Evolutionary conservation across 106 monocot genomes (phyloP).

Genomic region (Phalaenopsis equestris): DNA sequence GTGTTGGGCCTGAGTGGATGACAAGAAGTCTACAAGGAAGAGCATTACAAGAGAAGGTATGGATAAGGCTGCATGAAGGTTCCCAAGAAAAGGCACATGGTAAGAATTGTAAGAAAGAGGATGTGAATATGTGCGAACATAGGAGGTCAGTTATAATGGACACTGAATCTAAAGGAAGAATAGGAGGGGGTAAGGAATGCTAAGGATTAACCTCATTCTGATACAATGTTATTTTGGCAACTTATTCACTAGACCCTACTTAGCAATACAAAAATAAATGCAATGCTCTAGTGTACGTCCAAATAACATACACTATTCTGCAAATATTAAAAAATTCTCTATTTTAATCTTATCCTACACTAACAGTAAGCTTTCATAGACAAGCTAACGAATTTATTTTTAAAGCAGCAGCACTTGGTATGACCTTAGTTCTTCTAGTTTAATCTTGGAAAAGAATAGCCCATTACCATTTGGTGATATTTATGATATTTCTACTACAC

Average conservation of each 20-base stretch:
- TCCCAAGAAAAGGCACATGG: no score
- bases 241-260: no score
- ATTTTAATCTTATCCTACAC: not conserved
- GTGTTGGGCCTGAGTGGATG: no score
- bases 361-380: not conserved
- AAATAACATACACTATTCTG: not conserved
- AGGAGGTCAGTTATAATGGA: no score
- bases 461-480: not conserved
- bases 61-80: no score
- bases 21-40: no score
- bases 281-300: not conserved
- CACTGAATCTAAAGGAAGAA: no score
- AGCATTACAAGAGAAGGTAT: no score
- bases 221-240: not conserved
- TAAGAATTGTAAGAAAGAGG: no score
- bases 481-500: not conserved
- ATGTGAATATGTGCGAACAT: no score
- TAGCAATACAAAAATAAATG: no score
- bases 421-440: not conserved
- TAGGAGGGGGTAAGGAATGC: not conserved
- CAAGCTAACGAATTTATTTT: not conserved
- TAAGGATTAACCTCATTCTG: not conserved
- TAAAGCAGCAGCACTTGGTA: not conserved
- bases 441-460: not conserved
- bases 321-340: not conserved